These are phyloP conservation scores for Penicillium olsonii DNA, from an alignment of 2,329 filamentous ascomycete species.

Conservation along the genomic window DNA sequence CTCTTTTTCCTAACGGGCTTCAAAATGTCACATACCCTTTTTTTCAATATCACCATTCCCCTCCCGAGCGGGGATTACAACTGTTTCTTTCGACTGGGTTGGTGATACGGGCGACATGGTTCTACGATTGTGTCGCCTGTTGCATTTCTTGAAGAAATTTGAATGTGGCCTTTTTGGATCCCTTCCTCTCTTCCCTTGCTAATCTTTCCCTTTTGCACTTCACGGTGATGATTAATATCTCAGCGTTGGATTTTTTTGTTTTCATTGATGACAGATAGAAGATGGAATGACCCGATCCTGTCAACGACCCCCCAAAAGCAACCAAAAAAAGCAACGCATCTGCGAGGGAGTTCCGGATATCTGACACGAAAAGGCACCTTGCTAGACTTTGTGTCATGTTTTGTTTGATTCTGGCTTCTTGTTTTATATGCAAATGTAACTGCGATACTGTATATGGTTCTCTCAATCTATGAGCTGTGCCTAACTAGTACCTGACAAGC, in stretches of 20 bases:
- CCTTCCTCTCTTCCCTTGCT: slow-evolving; percentile 22
- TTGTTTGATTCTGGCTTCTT: slow-evolving; percentile 44
- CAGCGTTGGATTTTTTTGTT: slow-evolving; percentile 18
- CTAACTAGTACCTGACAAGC: too few species aligned
- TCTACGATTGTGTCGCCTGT: slow-evolving; percentile 15
- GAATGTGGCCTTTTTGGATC: slow-evolving; percentile 36
- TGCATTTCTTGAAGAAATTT: slow-evolving; percentile 29
- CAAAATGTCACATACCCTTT: slow-evolving; percentile 30
- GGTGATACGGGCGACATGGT: slow-evolving; percentile 22
- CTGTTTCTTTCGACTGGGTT: too few species aligned
- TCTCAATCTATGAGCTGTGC: slow-evolving; percentile 24
- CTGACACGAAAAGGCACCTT: slow-evolving; percentile 59
- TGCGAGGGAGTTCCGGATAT: slow-evolving; percentile 75
- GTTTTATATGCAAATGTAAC: slow-evolving; percentile 10
- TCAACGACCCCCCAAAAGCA: slow-evolving; percentile 49
- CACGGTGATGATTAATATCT: slow-evolving; percentile 20
- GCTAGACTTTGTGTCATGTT: slow-evolving; percentile 31
- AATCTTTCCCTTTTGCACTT: slow-evolving; percentile 26
- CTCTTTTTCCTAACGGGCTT: slow-evolving; percentile 24
- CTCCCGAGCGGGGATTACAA: too few species aligned
- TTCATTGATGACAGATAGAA: slow-evolving; percentile 47
- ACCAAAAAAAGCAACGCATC: slow-evolving; percentile 56
- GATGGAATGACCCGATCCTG: slow-evolving; percentile 48
- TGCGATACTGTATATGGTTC: slow-evolving; percentile 37
- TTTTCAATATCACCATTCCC: slow-evolving; percentile 20